Conservation (phyloP, 306 rosid genomes). For the Lathyrus oleraceus region DNA sequence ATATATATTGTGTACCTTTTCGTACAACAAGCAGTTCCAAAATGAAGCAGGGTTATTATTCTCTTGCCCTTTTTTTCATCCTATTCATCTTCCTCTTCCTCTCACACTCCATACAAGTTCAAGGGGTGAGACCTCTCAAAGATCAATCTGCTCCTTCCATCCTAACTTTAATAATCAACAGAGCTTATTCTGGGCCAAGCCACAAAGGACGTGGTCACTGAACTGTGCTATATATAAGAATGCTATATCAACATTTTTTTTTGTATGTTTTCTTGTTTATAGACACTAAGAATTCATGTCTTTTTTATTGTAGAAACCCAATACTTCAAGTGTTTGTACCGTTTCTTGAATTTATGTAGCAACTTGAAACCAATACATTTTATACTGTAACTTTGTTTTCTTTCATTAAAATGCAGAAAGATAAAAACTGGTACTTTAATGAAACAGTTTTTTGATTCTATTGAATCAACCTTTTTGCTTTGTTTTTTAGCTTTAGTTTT, state of each 20-base stretch:
- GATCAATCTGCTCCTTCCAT: slow-evolving; percentile 31
- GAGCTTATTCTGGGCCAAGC: background rate
- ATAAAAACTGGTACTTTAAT: no score
- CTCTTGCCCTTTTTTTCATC: slow-evolving; percentile 38
- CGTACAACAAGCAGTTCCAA: background rate
- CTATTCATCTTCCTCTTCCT: slow-evolving; percentile 45
- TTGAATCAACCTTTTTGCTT: no score
- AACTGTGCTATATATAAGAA: background rate
- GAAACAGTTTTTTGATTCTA: no score
- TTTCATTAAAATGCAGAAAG: no score
- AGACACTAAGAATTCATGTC: background rate
- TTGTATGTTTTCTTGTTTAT: background rate
- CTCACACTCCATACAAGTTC: slow-evolving; percentile 40
- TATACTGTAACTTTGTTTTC: background rate
- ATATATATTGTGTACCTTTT: background rate
- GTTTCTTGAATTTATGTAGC: background rate
- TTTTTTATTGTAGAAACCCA: background rate
- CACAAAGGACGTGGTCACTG: slow-evolving; percentile 53
- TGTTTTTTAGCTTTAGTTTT: no score
- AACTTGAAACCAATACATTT: background rate
- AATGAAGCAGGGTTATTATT: slow-evolving; percentile 33
- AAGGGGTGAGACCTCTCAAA: slow-evolving; percentile 49
- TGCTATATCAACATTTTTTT: background rate
- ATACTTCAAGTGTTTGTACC: background rate
- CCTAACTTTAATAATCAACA: slow-evolving; percentile 17